phyloP scores from a whole-genome alignment of 1,139 yeast species.

The Debaryomyces nepalensis region DNA sequence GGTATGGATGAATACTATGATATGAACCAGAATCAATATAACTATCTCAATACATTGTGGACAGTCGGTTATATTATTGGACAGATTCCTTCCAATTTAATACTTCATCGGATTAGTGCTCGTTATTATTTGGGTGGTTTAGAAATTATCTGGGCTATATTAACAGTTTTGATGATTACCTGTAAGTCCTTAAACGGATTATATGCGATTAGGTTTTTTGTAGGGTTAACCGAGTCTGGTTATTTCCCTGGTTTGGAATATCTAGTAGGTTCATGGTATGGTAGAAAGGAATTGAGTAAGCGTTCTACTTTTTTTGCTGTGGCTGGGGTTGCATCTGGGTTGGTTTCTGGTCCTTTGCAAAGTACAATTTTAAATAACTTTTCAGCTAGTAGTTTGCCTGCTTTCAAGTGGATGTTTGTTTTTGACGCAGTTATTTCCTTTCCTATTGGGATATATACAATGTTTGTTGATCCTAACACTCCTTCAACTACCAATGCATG shows the following conservation, averaged over 20 bases:
- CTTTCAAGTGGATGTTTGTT: conserved; percentile 59
- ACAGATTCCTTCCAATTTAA: conserved; percentile 60
- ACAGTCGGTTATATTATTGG: conserved; percentile 65
- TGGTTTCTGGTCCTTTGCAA: conserved; percentile 50
- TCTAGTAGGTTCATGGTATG: conserved; percentile 23
- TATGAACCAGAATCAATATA: conserved; percentile 58
- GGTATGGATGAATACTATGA: conserved; percentile 62
- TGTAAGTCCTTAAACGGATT: conserved; percentile 42
- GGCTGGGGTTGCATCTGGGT: conserved; percentile 48
- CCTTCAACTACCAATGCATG: conserved; percentile 46
- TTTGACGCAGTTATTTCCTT: conserved; percentile 56
- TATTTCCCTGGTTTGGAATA: conserved; percentile 54
- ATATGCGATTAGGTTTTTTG: conserved; percentile 59
- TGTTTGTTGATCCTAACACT: conserved; percentile 47
- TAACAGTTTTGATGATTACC: conserved; percentile 56
- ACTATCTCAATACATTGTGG: conserved; percentile 56
- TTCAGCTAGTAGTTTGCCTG: conserved; percentile 19
- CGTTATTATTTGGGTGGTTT: conserved; percentile 57
- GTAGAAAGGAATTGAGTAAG: conserved; percentile 19
- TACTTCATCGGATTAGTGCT: conserved; percentile 57
- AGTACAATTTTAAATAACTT: conserved; percentile 41
- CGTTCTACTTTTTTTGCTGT: conserved; percentile 29
- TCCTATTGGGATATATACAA: conserved; percentile 50
- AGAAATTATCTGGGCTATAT: conserved; percentile 60
- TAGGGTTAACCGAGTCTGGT: conserved; percentile 64